phyloP scores from a whole-genome alignment of 2,329 filamentous ascomycete species.

The Rutstroemia sp. region DNA sequence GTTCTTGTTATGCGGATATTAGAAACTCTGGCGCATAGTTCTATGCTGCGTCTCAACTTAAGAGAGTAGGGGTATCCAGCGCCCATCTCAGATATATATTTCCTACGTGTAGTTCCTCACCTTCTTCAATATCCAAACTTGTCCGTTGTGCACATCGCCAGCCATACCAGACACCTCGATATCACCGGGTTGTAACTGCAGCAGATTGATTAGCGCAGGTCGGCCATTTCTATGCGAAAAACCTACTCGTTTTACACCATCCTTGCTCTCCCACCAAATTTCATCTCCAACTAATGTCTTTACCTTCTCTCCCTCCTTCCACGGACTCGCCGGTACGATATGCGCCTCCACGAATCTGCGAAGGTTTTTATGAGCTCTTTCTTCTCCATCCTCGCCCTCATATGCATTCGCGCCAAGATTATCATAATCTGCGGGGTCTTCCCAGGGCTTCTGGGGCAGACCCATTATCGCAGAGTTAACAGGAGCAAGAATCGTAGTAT shows the following conservation, averaged over 20 bases:
- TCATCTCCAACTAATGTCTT: conserved; percentile 60
- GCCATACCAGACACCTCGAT: conserved; percentile 71
- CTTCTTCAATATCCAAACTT: conserved; percentile 56
- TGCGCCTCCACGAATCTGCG: conserved; percentile 80
- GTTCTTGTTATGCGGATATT: no score
- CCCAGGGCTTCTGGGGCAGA: conserved; percentile 83
- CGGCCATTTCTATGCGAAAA: not conserved
- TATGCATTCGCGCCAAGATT: conserved; percentile 64
- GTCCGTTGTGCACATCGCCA: conserved; percentile 75
- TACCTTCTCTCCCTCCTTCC: conserved; percentile 59
- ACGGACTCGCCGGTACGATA: conserved; percentile 67
- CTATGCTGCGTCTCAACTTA: no score
- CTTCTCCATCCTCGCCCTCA: conserved; percentile 64
- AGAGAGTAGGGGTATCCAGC: no score
- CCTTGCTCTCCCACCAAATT: conserved; percentile 74
- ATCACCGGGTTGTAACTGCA: conserved; percentile 67
- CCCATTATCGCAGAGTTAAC: conserved; percentile 72
- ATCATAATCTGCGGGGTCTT: conserved; percentile 65
- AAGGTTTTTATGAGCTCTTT: conserved; percentile 71
- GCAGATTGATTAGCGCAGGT: conserved; percentile 1
- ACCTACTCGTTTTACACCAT: conserved; percentile 60
- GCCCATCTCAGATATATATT: not conserved
- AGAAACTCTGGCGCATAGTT: no score
- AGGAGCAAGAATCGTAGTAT: conserved; percentile 83
- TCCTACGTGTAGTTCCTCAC: conserved; percentile 34